A percentile compares a stretch with the other conserved stretches of the same genome.
Evolutionary conservation across 768 basidiomycete species (phyloP).

Genomic region (Dentipellis fragilis): DNA sequence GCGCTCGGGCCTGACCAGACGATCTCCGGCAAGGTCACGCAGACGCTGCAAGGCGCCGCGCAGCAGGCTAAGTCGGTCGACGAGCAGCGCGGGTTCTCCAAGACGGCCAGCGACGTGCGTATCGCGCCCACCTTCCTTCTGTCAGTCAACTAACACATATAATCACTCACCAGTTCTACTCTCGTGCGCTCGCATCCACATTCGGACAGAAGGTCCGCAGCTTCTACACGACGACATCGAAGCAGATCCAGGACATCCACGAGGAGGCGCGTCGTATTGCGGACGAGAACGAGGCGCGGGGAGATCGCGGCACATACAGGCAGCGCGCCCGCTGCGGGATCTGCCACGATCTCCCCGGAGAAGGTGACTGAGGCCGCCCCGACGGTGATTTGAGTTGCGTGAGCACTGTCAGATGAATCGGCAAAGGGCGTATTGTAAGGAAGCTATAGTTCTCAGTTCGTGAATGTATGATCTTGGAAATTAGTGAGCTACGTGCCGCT

Average conservation of each 20-base stretch:
- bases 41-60: constrained; percentile 51
- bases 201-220: constrained; percentile 63
- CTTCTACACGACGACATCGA: constrained; percentile 85
- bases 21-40: constrained; percentile 61
- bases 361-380: constrained; percentile 6
- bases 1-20: constrained; percentile 77
- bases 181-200: constrained; percentile 63
- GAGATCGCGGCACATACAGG: not conserved
- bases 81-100: constrained; percentile 69
- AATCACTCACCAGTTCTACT: constrained; percentile 51
- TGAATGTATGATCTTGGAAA: too few relatives aligned
- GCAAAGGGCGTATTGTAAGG: too few relatives aligned
- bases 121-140: not conserved
- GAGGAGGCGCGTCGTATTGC: constrained; percentile 85
- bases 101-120: constrained; percentile 57
- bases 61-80: constrained; percentile 68
- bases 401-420: too few relatives aligned
- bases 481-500: too few relatives aligned
- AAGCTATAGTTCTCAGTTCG: too few relatives aligned
- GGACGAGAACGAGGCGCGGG: constrained; percentile 37
- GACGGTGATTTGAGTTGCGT: not conserved
- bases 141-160: not conserved
- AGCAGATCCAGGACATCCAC: constrained; percentile 87
- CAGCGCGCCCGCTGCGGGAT: not conserved
- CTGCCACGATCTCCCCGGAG: not conserved